phyloP scores from a whole-genome alignment of 116 monocot species.

The Cymodocea nodosa region DNA sequence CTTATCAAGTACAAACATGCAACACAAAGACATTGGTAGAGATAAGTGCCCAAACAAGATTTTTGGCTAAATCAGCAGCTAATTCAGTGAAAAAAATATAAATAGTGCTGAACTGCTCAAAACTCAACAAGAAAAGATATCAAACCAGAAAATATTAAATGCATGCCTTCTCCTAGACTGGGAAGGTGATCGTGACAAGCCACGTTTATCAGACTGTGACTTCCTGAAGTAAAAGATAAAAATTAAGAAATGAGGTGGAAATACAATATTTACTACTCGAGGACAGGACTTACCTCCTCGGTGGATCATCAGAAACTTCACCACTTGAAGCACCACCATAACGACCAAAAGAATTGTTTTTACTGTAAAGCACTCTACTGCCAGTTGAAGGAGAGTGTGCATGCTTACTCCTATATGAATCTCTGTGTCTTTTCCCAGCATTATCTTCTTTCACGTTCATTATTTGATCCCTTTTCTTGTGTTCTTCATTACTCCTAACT shows the following conservation, averaged over 20 bases:
- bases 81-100: no score
- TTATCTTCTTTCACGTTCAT: conserved; percentile 45
- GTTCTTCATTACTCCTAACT: conserved; percentile 38
- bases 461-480: conserved; percentile 31
- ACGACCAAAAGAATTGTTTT: conserved; percentile 26
- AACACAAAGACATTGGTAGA: no score
- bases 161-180: conserved; percentile 63
- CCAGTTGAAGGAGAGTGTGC: conserved; percentile 55
- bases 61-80: no score
- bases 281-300: conserved; percentile 41
- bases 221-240: conserved; percentile 31
- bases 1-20: no score
- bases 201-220: conserved; percentile 27
- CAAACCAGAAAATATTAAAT: not conserved
- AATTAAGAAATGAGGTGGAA: not conserved
- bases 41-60: no score
- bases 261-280: not conserved
- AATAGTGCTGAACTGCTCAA: not conserved
- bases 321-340: conserved; percentile 46
- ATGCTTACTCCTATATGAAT: conserved; percentile 27
- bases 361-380: conserved; percentile 32
- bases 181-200: conserved; percentile 59
- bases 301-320: conserved; percentile 53
- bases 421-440: conserved; percentile 22
- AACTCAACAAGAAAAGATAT: not conserved